Evolutionary conservation across 2,329 filamentous ascomycete genomes (phyloP), one percentile per base, ranked within the genome.

Genomic region (Penicillium nordicum): DNA sequence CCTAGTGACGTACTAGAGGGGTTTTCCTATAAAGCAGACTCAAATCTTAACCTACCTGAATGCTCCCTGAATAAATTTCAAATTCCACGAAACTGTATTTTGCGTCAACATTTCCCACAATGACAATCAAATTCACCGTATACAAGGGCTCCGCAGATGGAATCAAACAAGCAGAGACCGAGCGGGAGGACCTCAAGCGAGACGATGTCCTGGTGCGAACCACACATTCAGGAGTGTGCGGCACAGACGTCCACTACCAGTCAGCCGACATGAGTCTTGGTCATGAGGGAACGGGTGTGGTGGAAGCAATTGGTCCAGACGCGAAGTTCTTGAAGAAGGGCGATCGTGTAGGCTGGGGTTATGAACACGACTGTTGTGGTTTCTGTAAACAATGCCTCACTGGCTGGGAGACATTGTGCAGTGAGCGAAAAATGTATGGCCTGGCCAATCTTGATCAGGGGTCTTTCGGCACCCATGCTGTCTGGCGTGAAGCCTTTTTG

Each of bases 141-240:
- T 88, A 79, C 80, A 86, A 85, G 68, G 86, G 86, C 62, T 78
- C 78, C 61, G 77, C 82, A 62, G 79, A 80, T 55, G 84, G 85
- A 64, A 82, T 87, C 64, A 70, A 78, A 55, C 73, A 84, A 69
- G 69, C 73, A 43, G 76, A 75, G 47, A 82, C 79, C 42, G 77
- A 73, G 21, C 79, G 76, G 57, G 76, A 55, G 14, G 63, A 60
- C 9, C 65, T 71, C 27, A 42, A 61, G 27, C 40, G 51, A 30
- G 68, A 71, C 37, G 56, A 87, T 57, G 85, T 88, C 50, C 78
- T 86, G 29, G 69, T 89, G 67, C 80, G 79, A 53, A 77, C 89
- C 59, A 88, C 85, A 16, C 84, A 85, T 56, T 87, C 85, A 2
- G 87, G 87, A 30, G 76, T 89, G 50, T 89, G 87, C 69, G 84